Evolutionary conservation across 495 filamentous ascomycete genomes (phyloP), one percentile per base, ranked within the genome.

Genomic region (Podospora tetraspora): DNA sequence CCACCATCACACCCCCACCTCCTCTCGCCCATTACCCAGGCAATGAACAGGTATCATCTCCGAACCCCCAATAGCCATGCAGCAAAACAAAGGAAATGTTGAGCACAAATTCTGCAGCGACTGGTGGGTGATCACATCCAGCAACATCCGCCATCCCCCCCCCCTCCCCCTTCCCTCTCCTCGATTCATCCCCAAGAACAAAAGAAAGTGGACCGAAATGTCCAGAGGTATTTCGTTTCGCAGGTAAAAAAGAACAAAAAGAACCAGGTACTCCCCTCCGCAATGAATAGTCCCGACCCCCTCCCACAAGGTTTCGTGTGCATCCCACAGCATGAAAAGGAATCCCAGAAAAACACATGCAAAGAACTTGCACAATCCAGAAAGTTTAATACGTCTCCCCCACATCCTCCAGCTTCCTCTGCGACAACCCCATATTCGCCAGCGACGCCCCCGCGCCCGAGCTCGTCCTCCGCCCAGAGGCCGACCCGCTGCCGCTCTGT

Each of bases 401-500:
- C 25, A 84, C 74, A 62, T 84, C 82, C 65, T 76, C 80, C 63
- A 84, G 64, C 67, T 79, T 79, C 62, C 73, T 75, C n/a, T 30
- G 23, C 1, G 2, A 25, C 19, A 61, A 57, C 25, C 56, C 58
- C 57, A 52, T 52, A 52, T 27, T 59, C 12, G 3, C 58, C 29
- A 34, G 61, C 43, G 19, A 61, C 13, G 23, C 64, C n/a, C 57
- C 60, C n/a, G 62, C 57, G 6, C 66, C 63, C 2, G 63, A 60
- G 63, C 78, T 84, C 25, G 73, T 76, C 72, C 84, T 74, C 57
- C 81, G 73, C 12, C 61, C 81, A 78, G 43, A 4, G 0, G 59
- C 79, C 37, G 66, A 63, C 75, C 68, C 73, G 60, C 76, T 83
- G 63, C 82, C 86, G 72, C 81, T 87, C 80, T 83, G 82, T 78